phyloP scores from a whole-genome alignment of 2,329 filamentous ascomycete species.

The Botryotinia convoluta region DNA sequence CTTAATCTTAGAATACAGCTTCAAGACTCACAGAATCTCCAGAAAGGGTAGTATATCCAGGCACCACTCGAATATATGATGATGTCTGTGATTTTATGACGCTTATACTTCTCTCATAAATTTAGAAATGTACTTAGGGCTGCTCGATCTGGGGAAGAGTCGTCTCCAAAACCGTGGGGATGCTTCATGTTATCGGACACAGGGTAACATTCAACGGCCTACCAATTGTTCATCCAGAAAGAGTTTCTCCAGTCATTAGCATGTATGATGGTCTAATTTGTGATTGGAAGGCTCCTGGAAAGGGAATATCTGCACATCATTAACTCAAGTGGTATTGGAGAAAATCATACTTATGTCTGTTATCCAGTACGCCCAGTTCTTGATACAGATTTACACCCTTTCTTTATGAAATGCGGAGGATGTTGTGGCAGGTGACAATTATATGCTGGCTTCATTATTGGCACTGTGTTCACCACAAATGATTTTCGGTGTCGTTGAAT shows the following conservation, averaged over 20 bases:
- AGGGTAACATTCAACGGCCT: neutral
- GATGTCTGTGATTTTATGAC: neutral
- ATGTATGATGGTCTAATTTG: neutral
- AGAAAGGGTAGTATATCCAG: too few relatives aligned
- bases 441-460: too few relatives aligned
- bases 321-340: neutral
- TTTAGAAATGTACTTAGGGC: neutral
- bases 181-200: neutral
- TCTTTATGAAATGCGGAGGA: neutral
- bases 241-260: neutral
- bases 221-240: neutral
- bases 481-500: neutral
- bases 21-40: neutral
- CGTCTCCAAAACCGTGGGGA: neutral
- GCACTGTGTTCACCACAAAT: neutral
- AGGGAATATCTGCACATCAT: neutral
- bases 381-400: neutral
- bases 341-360: neutral
- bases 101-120: neutral
- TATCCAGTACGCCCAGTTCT: too few relatives aligned
- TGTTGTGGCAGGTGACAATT: neutral
- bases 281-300: neutral
- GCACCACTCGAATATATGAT: neutral
- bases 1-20: neutral
- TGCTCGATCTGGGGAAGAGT: neutral